phyloP scores from a whole-genome alignment of 2,329 filamentous ascomycete genomes.

The Botrytis aclada region DNA sequence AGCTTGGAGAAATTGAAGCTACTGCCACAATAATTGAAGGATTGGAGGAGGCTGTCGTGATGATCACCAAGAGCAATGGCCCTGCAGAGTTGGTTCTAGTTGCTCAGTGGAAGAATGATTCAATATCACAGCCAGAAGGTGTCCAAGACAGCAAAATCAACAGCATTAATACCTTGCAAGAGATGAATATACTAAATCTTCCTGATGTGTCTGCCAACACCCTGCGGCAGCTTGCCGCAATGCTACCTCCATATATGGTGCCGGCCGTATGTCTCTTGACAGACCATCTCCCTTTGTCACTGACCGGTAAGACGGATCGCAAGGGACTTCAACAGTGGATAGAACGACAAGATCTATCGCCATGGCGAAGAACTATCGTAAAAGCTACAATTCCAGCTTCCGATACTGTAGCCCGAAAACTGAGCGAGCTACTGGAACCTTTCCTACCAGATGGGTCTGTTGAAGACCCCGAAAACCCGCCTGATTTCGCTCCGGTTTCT shows the following conservation, averaged over 20 bases:
- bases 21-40: background rate
- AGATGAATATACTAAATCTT: background rate
- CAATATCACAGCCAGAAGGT: background rate
- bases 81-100: background rate
- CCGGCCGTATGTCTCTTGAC: background rate
- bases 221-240: background rate
- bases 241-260: background rate
- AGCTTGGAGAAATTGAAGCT: slow-evolving; percentile 51
- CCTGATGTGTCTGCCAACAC: background rate
- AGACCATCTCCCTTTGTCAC: background rate
- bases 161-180: background rate
- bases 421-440: background rate
- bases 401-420: background rate
- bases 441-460: background rate
- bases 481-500: background rate
- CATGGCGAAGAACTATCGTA: background rate
- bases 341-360: background rate
- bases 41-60: background rate
- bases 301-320: background rate
- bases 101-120: background rate
- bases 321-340: slow-evolving; percentile 4
- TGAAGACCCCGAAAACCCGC: background rate
- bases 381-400: background rate
- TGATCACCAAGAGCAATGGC: background rate
- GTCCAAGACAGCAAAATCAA: background rate